Base-by-base conservation (phyloP, 2,329 filamentous ascomycete genomes). In the Aureobasidium sp. region DNA sequence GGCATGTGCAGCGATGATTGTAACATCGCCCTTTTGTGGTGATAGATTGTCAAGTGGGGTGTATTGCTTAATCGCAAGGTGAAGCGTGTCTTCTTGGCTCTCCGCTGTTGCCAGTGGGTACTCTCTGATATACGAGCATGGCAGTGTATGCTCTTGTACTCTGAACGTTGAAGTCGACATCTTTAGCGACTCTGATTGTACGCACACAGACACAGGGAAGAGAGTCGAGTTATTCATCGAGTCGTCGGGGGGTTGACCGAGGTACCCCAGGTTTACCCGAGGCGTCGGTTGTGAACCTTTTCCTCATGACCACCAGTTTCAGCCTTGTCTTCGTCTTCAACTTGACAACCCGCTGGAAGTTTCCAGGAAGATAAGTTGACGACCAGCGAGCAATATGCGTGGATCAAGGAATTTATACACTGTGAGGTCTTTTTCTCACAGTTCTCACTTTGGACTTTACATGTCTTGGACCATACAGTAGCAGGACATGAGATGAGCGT, bases 31-130 rank as follows among this genome's bases (percentile, higher is more conserved):
- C 1, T 85, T 82, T 64, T 84, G 79, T 0, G 90, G 88, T 29
- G 77, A 74, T 0, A 78, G 80, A 68, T 92, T 91, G 69, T 87
- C 82, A 41, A 84, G 78, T 1, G 92, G 92, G 0, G 83, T 88
- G 72, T 97, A 97, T 71, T 97, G 90, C 78, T 96, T 97, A 59
- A 97, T 82, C 9, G 86, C 84, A 5, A 97, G 75, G 59, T 85
- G 76, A 3, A 97, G 79, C 6, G 83, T 79, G 64, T 93, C 88
- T 66, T 96, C 88, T 68, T 95, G 89, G 13, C 82, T 83, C 61
- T 82, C 79, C 3, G 85, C 81, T 2, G 89, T 91, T 13, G 88
- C 89, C 59, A 84, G 83, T 7, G 89, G 81, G 71, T 91, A 96
- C 71, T 95, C 89, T 65, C 92, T 83, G 65, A 96, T 88, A 74